Percentiles rank a stretch among this genome's conserved stretches.
phyloP scores from a whole-genome alignment of 164 flowering plant genomes.

The Umbellularia californica region DNA sequence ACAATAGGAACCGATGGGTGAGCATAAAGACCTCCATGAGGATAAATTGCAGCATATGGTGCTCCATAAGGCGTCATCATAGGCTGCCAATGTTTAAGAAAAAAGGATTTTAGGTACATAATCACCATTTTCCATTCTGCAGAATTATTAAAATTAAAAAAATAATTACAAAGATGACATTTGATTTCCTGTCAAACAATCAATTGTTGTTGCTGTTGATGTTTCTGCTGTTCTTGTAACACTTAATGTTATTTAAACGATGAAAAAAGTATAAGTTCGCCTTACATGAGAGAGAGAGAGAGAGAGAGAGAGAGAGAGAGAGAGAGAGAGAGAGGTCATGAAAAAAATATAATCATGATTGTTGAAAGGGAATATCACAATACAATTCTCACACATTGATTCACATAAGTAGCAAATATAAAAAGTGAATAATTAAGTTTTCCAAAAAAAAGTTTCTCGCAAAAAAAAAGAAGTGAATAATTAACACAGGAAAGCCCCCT shows the following conservation, averaged over 20 bases:
- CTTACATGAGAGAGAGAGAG: no score
- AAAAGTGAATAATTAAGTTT: neutral
- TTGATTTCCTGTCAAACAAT: neutral
- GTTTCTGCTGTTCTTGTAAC: neutral
- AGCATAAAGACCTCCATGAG: constrained; percentile 84
- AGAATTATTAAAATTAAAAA: neutral
- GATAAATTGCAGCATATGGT: constrained; percentile 81
- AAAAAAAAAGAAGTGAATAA: neutral
- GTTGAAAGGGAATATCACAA: neutral
- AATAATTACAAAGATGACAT: neutral
- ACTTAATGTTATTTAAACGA: no score
- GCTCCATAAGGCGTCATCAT: constrained; percentile 91
- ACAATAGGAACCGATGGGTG: constrained; percentile 80
- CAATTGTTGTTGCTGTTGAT: no score
- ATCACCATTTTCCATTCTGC: neutral
- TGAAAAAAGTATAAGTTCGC: no score
- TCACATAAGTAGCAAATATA: neutral
- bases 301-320: no score
- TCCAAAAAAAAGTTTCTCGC: no score
- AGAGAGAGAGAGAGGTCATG: neutral
- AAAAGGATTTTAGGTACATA: constrained; percentile 6
- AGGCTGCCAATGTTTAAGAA: constrained; percentile 35
- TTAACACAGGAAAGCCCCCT: neutral
- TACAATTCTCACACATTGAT: neutral
- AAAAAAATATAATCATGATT: neutral